Conservation (phyloP, 345 rosid species). For the Dovyalis caffra region DNA sequence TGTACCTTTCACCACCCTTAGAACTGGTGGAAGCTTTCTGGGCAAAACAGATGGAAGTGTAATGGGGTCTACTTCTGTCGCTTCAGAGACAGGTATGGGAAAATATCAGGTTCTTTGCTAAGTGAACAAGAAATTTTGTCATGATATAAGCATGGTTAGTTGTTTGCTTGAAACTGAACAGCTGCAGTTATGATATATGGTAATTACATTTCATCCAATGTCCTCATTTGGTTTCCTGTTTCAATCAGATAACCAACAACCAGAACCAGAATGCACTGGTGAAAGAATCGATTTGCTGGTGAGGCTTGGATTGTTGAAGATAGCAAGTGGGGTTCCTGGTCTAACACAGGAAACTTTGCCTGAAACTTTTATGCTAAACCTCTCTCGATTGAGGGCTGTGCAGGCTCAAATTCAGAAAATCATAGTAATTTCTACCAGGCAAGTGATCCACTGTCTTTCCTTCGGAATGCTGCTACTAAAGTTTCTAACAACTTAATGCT, state of each 20-base stretch:
- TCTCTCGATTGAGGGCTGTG: conserved; percentile 59
- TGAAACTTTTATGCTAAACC: conserved; percentile 69
- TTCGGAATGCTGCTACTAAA: neutral
- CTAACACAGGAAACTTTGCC: conserved; percentile 56
- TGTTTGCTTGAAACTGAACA: neutral
- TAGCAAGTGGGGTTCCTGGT: conserved; percentile 61
- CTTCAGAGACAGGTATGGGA: conserved; percentile 1
- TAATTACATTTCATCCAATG: neutral
- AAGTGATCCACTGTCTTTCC: neutral
- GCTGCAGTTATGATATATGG: neutral
- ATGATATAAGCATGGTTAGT: neutral
- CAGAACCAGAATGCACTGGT: conserved; percentile 44
- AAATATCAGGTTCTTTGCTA: neutral
- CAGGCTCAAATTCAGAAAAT: conserved; percentile 85
- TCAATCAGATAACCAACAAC: conserved; percentile 40
- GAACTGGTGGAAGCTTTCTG: conserved; percentile 70
- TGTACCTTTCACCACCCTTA: conserved; percentile 55
- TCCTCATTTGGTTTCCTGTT: conserved; percentile 5
- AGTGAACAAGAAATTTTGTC: neutral
- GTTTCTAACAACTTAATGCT: neutral
- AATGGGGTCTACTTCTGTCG: conserved; percentile 23
- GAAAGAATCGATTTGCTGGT: conserved; percentile 62
- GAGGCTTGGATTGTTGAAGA: conserved; percentile 78
- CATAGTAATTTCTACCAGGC: conserved; percentile 71
- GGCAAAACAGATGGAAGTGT: conserved; percentile 26